Base-by-base conservation (phyloP, 768 basidiomycete genomes). In the Pulveroboletus sp. region DNA sequence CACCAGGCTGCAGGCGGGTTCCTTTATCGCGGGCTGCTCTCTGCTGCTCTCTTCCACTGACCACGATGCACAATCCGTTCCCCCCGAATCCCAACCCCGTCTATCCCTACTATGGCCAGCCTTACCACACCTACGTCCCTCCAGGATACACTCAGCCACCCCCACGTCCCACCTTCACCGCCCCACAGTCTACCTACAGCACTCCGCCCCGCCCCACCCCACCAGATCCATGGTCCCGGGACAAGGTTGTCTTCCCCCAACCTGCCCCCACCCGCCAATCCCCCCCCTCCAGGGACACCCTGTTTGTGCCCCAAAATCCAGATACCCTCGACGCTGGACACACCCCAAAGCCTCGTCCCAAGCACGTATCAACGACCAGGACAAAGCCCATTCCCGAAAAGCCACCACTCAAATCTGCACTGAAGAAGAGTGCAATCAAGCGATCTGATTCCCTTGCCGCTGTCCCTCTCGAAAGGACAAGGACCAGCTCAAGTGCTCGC, bases 391-490 rank as follows among this genome's bases (percentile, higher is more conserved):
- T 57, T 18, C 57, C 60, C 1, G 67, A 68, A 33, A 66, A 62
- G 42, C 71, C 68, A 2, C 75, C 67, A 11, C 69, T 81, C 36
- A 84, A 75, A 66, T 77, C 84, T 31, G 82, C 81, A 0, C 65
- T 85, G 63, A 85, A 80, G 64, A 81, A 76, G 61, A 59, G 70
- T 17, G 62, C 63, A 17, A 52, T 52, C 46, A 66, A 50, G 51
- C 67, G 56, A 17, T 47, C 62, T 26, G 56, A 57, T 14, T 58
- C 67, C 27, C 56, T 65, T 32, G 51, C 59, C 10, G 50, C 57
- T 43, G 45, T 50, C 18, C 64, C 67, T 39, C 60, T 72, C 10
- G 59, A 68, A 42, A 69, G 76, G 49, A 69, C 67, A 11, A 71
- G 77, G 52, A 75, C 74, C n/a, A 71, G 59, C 51, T 77, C 79